Evolutionary conservation across 2,329 filamentous ascomycete genomes (phyloP), one percentile per base, ranked within the genome.

Genomic region (Monilinia vaccinii-corymbosi): DNA sequence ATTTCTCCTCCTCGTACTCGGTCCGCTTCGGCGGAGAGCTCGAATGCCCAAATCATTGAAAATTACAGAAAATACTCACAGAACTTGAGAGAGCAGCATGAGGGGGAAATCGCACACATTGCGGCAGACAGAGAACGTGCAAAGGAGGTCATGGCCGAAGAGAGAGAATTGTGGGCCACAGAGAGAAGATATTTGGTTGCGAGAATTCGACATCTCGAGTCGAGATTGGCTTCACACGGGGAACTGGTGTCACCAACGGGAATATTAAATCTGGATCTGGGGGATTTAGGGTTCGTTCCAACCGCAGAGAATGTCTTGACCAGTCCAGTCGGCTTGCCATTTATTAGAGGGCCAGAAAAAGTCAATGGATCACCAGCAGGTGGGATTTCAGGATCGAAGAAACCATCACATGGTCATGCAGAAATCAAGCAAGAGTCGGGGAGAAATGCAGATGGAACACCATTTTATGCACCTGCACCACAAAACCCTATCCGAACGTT

Each of bases 391-490:
- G 49, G 36, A 23, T 31, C 49, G 11, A 53, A 53, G n/a, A 38
- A 32, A 32, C 32, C 40, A 31, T 48, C 51, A 16, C 52, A 60
- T 56, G 32, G 44, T 23, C 51, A 42, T n/a, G 36, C 44, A 23
- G 51, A 56, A 34, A 32, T 56, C 14, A 57, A 57, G 28, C 71
- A 73, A 61, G 71, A 73, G 60, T 71, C 71, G 11, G 71, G 71
- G 23, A 63, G 71, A 44, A 67, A 72, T 61, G 64, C 65, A 34
- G 70, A 73, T 61, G 71, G 71, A 13, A 67, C 56, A 7, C 69
- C 69, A 13, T 73, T 71, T 53, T 73, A 72, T 52, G 71, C 70
- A 18, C 71, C 70, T 14, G 69, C 69, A n/a, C 66, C 70, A 21
- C 58, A 61, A 53, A 70, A 71, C 49, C 70, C 70, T 21, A 64